A percentile compares a stretch with the other conserved stretches of the same genome.
Evolutionary conservation across 176 grass and related monocot genomes (phyloP).

Genomic region (Saccharum officinarum): DNA sequence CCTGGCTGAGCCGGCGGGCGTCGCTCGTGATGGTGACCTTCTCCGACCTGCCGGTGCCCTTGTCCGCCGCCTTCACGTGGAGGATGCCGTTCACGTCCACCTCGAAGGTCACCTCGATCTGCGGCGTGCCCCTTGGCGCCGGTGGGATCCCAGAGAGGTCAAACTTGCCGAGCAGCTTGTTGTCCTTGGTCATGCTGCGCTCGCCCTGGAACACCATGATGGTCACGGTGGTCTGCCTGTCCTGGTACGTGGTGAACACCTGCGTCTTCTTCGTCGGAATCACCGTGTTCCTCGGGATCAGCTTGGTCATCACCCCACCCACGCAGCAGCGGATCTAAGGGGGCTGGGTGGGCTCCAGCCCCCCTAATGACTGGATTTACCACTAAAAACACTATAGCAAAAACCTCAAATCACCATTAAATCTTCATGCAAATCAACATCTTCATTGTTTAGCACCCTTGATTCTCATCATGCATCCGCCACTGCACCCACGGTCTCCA

Average conservation of each 20-base stretch:
- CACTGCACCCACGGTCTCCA: neutral
- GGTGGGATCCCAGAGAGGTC: neutral
- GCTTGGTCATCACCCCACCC: neutral
- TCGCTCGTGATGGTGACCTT: neutral
- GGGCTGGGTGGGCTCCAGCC: no score
- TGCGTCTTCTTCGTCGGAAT: neutral
- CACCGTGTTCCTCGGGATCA: neutral
- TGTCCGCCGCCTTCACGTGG: neutral
- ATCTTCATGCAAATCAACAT: no score
- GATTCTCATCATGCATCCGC: no score
- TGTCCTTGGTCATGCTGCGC: neutral
- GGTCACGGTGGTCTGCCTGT: neutral
- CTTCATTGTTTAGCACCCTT: no score
- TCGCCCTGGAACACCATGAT: neutral
- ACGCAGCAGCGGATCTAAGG: no score
- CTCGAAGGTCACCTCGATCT: neutral
- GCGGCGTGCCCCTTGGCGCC: neutral
- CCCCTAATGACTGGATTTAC: no score
- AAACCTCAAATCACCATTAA: no score
- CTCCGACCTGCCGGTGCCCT: conserved; percentile 1
- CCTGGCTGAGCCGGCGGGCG: neutral
- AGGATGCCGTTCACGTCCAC: neutral
- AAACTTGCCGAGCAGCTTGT: neutral
- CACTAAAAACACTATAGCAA: no score
- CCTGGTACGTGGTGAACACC: neutral